phyloP scores from a whole-genome alignment of 129 eudicot species.

The Helianthus tuberosus region DNA sequence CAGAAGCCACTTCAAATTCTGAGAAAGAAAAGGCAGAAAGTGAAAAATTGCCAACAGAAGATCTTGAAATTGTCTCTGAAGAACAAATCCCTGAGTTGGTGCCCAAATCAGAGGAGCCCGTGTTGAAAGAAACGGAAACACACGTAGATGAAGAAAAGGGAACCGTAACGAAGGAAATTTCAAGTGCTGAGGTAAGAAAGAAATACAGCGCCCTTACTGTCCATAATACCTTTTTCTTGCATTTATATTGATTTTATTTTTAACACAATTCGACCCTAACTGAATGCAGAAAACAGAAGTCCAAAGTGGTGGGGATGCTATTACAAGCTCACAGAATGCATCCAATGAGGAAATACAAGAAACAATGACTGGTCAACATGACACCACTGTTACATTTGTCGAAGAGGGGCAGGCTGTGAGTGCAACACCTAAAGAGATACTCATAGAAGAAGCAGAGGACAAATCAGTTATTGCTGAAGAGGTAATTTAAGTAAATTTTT shows the following conservation, averaged over 20 bases:
- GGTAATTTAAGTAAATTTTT: conserved; percentile 6
- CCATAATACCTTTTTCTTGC: not conserved
- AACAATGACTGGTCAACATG: not conserved
- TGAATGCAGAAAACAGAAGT: conserved; percentile 15
- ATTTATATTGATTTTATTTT: not conserved
- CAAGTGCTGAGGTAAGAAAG: conserved; percentile 39
- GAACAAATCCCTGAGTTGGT: conserved; percentile 32
- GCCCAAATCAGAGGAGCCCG: conserved; percentile 22
- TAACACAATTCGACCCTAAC: not conserved
- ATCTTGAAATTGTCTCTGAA: conserved; percentile 27
- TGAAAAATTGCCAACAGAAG: conserved; percentile 13
- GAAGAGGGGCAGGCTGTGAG: not conserved
- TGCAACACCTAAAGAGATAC: conserved; percentile 22
- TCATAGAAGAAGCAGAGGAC: conserved; percentile 23
- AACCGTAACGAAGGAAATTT: conserved; percentile 7
- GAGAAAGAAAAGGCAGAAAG: conserved; percentile 27
- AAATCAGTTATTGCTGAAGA: conserved; percentile 17
- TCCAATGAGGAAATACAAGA: not conserved
- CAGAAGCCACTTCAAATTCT: conserved; percentile 18
- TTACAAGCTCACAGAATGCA: not conserved
- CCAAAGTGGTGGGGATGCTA: not conserved
- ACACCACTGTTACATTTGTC: not conserved
- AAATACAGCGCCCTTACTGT: not conserved
- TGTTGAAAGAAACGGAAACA: conserved; percentile 14
- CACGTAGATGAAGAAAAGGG: conserved; percentile 27